A percentile compares a stretch with the other conserved stretches of the same genome.
phyloP scores from a whole-genome alignment of 805 yeast species.

The Cyberlindnera bimundalis region DNA sequence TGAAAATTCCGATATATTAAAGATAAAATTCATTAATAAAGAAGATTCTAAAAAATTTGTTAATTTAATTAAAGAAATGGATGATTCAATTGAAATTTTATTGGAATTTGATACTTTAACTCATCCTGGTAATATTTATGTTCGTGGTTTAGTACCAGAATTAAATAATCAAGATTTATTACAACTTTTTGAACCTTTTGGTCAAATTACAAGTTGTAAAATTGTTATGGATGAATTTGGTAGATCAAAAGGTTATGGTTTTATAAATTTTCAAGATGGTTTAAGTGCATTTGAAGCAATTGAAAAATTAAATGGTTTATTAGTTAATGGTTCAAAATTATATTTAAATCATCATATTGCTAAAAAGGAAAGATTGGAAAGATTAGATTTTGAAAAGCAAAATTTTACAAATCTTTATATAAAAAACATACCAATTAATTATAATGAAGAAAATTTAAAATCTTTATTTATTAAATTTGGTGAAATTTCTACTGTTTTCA shows the following conservation, averaged over 20 bases:
- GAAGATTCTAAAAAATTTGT: constrained; percentile 14
- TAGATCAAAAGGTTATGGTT: constrained; percentile 54
- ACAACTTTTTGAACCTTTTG: constrained; percentile 37
- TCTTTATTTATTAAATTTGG: constrained; percentile 46
- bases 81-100: constrained; percentile 14
- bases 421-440: constrained; percentile 40
- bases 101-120: constrained; percentile 33
- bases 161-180: constrained; percentile 36
- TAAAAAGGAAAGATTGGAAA: constrained; percentile 50
- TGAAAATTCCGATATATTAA: constrained; percentile 4
- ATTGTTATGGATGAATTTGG: constrained; percentile 45
- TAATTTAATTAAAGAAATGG: background rate
- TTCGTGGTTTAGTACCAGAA: constrained; percentile 42
- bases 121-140: constrained; percentile 56
- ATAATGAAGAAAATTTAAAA: constrained; percentile 36
- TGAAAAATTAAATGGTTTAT: constrained; percentile 44
- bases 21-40: constrained; percentile 22
- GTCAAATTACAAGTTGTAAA: constrained; percentile 42
- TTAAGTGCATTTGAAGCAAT: constrained; percentile 60
- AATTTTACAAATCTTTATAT: constrained; percentile 52
- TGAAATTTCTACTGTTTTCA: constrained; percentile 45
- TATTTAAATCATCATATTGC: constrained; percentile 61
- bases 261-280: constrained; percentile 54
- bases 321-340: constrained; percentile 32
- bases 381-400: constrained; percentile 40